A percentile compares a stretch with the other conserved stretches of the same genome.
These are phyloP conservation scores for Otatea glauca DNA, from an alignment of 176 grass and related monocot genomes.

Conservation along the genomic window DNA sequence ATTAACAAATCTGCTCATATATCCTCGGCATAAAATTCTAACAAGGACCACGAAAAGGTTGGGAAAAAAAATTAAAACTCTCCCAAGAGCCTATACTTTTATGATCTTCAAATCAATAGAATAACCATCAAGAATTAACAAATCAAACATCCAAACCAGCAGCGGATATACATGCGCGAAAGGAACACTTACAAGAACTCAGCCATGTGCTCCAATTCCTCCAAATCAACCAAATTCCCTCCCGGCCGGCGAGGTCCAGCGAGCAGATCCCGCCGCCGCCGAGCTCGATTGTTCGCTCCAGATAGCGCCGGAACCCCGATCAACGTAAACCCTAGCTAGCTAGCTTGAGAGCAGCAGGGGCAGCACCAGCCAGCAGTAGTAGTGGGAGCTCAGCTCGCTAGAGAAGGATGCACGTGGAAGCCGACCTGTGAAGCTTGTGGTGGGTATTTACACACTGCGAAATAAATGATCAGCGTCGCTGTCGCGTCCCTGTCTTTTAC, in stretches of 20 bases:
- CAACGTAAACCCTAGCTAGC: conserved; percentile 54
- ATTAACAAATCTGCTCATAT: conserved; percentile 37
- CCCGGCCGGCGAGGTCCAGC: not conserved
- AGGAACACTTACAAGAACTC: conserved; percentile 45
- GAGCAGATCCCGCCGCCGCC: conserved; percentile 43
- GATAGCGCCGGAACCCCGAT: not conserved
- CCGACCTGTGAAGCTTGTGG: conserved; percentile 53
- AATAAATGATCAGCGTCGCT: conserved; percentile 58
- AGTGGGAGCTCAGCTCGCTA: conserved; percentile 8
- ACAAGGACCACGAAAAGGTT: conserved; percentile 35
- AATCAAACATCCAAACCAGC: conserved; percentile 26
- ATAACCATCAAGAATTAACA: conserved; percentile 24
- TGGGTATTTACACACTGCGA: conserved; percentile 46
- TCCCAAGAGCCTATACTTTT: not conserved
- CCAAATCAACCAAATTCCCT: conserved; percentile 20
- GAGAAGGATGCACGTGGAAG: conserved; percentile 59
- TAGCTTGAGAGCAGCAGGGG: conserved; percentile 30
- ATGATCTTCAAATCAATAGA: conserved; percentile 35
- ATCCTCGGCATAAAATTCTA: conserved; percentile 45
- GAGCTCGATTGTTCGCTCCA: conserved; percentile 10
- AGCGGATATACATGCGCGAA: not conserved
- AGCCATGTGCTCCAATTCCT: conserved; percentile 16
- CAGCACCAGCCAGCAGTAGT: not conserved
- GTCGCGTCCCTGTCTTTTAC: conserved; percentile 56
- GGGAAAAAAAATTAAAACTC: not conserved